phyloP scores from a whole-genome alignment of 1,284 basidiomycete species.

The Melampsora americana region DNA sequence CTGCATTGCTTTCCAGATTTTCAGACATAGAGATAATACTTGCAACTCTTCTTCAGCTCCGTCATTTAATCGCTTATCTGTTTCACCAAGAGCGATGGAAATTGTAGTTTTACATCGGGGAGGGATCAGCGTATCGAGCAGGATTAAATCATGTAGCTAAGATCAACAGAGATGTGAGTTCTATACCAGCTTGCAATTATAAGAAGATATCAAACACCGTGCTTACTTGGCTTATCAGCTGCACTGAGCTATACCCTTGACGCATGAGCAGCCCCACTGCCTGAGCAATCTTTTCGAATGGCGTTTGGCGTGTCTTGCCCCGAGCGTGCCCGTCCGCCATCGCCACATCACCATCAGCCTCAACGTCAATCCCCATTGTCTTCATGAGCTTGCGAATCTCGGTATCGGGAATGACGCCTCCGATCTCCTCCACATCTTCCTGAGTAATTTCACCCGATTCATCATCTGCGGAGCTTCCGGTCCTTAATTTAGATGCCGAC shows the following conservation, averaged over 20 bases:
- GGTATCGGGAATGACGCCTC: constrained; percentile 80
- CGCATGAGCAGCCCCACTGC: constrained; percentile 74
- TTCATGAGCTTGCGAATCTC: constrained; percentile 69
- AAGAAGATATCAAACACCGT: constrained; percentile 4
- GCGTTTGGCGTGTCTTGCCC: constrained; percentile 52
- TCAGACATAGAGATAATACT: constrained; percentile 78
- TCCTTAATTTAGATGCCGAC: constrained; percentile 75
- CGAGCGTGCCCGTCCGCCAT: constrained; percentile 55
- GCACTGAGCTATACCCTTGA: constrained; percentile 88
- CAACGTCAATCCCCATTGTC: constrained; percentile 70
- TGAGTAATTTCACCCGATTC: constrained; percentile 66
- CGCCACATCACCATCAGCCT: constrained; percentile 60
- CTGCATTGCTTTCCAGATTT: constrained; percentile 56
- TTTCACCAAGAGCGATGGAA: constrained; percentile 82
- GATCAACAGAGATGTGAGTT: constrained; percentile 42
- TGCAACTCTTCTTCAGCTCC: constrained; percentile 98
- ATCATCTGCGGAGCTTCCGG: not conserved
- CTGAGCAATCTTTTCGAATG: constrained; percentile 69
- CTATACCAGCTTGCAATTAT: not conserved
- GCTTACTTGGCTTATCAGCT: constrained; percentile 79
- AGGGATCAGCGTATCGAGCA: constrained; percentile 73
- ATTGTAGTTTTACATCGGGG: constrained; percentile 77
- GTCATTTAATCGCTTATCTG: constrained; percentile 92
- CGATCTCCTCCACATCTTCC: constrained; percentile 82
- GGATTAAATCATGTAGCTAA: constrained; percentile 85